A percentile compares a stretch with the other conserved stretches of the same genome.
Evolutionary conservation across 352 stramenopile genomes (phyloP).

Genomic region (Globisporangium emineosum): DNA sequence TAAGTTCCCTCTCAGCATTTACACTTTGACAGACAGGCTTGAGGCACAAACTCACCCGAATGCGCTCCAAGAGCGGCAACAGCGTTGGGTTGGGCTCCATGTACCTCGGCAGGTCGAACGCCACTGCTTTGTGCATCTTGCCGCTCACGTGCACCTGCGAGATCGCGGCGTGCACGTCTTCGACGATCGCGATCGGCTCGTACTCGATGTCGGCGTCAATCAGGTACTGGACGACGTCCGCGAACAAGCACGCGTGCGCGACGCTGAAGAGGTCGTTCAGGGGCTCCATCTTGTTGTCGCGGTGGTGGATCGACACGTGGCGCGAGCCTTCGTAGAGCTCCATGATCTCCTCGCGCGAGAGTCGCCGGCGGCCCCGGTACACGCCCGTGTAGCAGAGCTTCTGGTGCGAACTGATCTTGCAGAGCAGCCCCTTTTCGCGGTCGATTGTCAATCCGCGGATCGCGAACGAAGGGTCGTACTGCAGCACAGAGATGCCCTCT

Average conservation of each 20-base stretch:
- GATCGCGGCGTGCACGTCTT: conserved; percentile 88
- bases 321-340: conserved; percentile 87
- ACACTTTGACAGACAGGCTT: not conserved
- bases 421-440: conserved; percentile 90
- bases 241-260: conserved; percentile 92
- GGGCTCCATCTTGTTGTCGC: conserved; percentile 87
- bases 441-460: conserved; percentile 93
- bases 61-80: conserved; percentile 73
- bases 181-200: conserved; percentile 82
- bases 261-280: conserved; percentile 94
- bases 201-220: conserved; percentile 89
- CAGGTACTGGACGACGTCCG: conserved; percentile 92
- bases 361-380: conserved; percentile 81
- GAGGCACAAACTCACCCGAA: conserved; percentile 33
- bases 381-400: conserved; percentile 84
- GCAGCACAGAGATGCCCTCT: conserved; percentile 63
- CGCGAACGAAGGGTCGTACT: conserved; percentile 89
- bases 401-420: conserved; percentile 93
- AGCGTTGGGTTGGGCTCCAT: conserved; percentile 89
- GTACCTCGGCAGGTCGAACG: conserved; percentile 77
- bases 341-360: conserved; percentile 81
- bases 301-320: conserved; percentile 78
- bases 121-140: conserved; percentile 91
- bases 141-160: conserved; percentile 89
- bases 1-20: not conserved